Evolutionary conservation across 495 filamentous ascomycete genomes (phyloP), one percentile per base, ranked within the genome.

Genomic region (Lentithecium fluviatile): DNA sequence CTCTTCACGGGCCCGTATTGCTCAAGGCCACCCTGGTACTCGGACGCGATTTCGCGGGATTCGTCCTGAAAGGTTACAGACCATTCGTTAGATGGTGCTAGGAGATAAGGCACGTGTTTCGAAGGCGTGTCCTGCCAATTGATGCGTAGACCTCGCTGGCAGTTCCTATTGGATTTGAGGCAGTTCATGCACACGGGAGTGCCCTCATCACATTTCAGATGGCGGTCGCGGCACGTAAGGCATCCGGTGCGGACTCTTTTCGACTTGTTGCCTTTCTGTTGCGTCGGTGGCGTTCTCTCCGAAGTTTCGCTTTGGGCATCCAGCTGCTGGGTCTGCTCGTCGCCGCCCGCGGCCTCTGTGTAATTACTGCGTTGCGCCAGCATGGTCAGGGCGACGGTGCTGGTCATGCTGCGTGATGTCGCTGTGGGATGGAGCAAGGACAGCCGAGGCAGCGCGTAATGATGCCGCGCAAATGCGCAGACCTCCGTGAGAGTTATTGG

Each of bases 101-200:
- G 29, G 78, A 45, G 87, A 69, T 40, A 82, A 76, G 0, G 89
- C 89, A 32, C 90, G 90, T 12, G 78, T 78, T 66, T 86, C 82
- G 45, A 85, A 84, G 54, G 87, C 84, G 85, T 89, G 68, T 97
- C 92, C 64, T 96, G 92, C 68, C 96, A 98, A 71, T 97, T 98
- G 40, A 98, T 80, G 37, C 90, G 82, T 20, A 97, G 77, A 12
- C 94, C 94, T 43, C 92, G 82, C 70, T 91, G 88, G 78, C 94
- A 98, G 38, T 85, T 76, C 45, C 93, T 79, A 63, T 82, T 90
- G 20, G 91, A 93, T 72, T 96, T 97, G 21, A 81, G 82, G 74
- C 94, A 98, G 67, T 98, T 98, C 53, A 83, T 74, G 69, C 93
- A 97, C 46, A 85, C 78, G 2, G 91, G 90, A 36, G 84, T 67